phyloP scores from a whole-genome alignment of 768 basidiomycete species.

The Clavulina sp. region DNA sequence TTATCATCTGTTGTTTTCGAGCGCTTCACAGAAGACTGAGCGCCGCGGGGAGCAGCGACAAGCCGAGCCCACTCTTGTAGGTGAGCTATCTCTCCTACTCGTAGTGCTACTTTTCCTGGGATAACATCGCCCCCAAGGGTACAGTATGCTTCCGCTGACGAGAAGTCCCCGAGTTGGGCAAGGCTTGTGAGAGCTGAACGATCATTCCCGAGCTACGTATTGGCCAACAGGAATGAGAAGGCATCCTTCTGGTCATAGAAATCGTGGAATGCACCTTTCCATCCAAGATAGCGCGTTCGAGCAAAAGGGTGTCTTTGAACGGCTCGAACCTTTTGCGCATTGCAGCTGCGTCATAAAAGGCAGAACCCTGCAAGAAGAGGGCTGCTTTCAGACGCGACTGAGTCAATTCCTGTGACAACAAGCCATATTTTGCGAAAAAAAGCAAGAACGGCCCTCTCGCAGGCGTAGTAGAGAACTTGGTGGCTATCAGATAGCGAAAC shows the following conservation, averaged over 20 bases:
- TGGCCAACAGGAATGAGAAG: not conserved
- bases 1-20: slow-evolving; percentile 27
- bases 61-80: slow-evolving; percentile 40
- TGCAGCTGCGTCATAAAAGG: slow-evolving; percentile 38
- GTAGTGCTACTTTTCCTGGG: slow-evolving; percentile 35
- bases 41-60: slow-evolving; percentile 22
- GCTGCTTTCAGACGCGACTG: slow-evolving; percentile 51
- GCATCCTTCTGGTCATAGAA: no score
- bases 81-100: slow-evolving; percentile 31
- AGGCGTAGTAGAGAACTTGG: not conserved
- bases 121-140: slow-evolving; percentile 62
- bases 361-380: slow-evolving; percentile 67
- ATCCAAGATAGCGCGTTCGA: slow-evolving; percentile 64
- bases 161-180: slow-evolving; percentile 51
- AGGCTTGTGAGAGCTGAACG: slow-evolving; percentile 46
- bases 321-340: slow-evolving; percentile 30
- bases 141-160: slow-evolving; percentile 77
- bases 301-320: slow-evolving; percentile 29
- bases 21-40: slow-evolving; percentile 8
- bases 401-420: no score
- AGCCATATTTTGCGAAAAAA: not conserved
- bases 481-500: not conserved
- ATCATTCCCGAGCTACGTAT: slow-evolving; percentile 35
- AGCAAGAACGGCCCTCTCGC: not conserved
- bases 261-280: slow-evolving; percentile 54